These are phyloP conservation scores for Globisporangium orthogonon DNA, from an alignment of 352 stramenopile genomes.

Conservation along the genomic window DNA sequence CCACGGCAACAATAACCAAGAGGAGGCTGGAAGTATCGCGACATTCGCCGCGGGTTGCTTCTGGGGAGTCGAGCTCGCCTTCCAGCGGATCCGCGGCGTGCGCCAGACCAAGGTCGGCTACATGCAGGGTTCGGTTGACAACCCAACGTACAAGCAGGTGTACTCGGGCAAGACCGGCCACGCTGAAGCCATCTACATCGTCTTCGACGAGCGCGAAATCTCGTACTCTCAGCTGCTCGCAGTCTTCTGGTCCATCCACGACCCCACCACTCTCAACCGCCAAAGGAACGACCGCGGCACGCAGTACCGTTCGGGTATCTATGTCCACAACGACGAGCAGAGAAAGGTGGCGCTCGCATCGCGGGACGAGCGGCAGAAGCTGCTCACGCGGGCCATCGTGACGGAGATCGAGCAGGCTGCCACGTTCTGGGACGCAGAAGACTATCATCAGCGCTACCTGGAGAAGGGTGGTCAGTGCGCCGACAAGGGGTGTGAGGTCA, in stretches of 20 bases:
- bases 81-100: constrained; percentile 93
- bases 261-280: constrained; percentile 89
- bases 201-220: constrained; percentile 88
- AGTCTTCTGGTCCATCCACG: constrained; percentile 87
- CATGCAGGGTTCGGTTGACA: constrained; percentile 54
- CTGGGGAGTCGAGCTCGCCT: constrained; percentile 95
- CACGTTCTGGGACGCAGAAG: constrained; percentile 92
- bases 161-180: constrained; percentile 92
- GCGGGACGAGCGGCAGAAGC: constrained; percentile 65
- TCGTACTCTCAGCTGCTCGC: constrained; percentile 72
- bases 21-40: constrained; percentile 27
- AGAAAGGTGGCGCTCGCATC: constrained; percentile 49
- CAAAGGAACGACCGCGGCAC: constrained; percentile 89
- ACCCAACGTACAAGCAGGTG: constrained; percentile 95
- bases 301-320: constrained; percentile 96
- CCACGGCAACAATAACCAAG: background rate
- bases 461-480: constrained; percentile 93
- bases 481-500: constrained; percentile 86
- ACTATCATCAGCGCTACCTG: constrained; percentile 96
- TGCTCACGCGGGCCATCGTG: constrained; percentile 74
- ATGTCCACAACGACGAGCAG: constrained; percentile 91
- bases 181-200: constrained; percentile 91
- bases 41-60: constrained; percentile 98
- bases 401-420: constrained; percentile 86
- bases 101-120: constrained; percentile 89